phyloP scores from a whole-genome alignment of 2,329 filamentous ascomycete species.

The Lizonia empirigonia region DNA sequence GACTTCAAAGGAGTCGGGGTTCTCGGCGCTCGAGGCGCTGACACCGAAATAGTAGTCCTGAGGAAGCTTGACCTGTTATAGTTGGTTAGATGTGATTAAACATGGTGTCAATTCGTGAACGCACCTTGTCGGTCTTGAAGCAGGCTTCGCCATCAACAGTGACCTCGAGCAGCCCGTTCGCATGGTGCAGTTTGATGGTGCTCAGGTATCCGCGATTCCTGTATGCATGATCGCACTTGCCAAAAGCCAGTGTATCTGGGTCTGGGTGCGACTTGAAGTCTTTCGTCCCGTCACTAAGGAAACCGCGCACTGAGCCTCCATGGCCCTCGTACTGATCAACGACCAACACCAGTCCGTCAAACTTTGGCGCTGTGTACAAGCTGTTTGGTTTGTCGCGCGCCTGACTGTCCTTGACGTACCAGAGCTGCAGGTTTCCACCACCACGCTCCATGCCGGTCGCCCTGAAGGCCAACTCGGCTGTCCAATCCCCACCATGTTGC shows the following conservation, averaged over 20 bases:
- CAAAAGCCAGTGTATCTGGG: constrained; percentile 87
- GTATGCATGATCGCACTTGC: constrained; percentile 88
- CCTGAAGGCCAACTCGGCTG: constrained; percentile 83
- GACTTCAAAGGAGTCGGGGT: constrained; percentile 91
- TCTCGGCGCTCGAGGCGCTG: constrained; percentile 86
- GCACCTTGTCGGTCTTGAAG: constrained; percentile 75
- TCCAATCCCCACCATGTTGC: constrained; percentile 73
- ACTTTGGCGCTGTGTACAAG: constrained; percentile 82
- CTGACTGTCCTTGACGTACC: constrained; percentile 77
- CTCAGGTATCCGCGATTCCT: constrained; percentile 88
- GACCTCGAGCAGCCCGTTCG: constrained; percentile 71
- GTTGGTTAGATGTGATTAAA: constrained; percentile 5
- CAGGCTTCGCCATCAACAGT: constrained; percentile 79
- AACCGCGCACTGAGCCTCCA: constrained; percentile 83
- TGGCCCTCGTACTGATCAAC: constrained; percentile 81
- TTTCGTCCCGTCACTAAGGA: constrained; percentile 86
- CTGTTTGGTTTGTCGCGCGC: constrained; percentile 71
- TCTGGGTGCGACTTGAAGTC: constrained; percentile 78
- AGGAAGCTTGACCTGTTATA: constrained; percentile 70
- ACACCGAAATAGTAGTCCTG: constrained; percentile 83
- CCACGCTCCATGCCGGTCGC: constrained; percentile 83
- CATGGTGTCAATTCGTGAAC: constrained; percentile 1
- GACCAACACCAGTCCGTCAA: constrained; percentile 88
- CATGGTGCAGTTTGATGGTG: constrained; percentile 75
- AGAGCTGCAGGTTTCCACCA: constrained; percentile 89